Percentiles rank a stretch among this genome's conserved stretches.
phyloP scores from a whole-genome alignment of 169 alveolate species.

The Perkinsus olseni region DNA sequence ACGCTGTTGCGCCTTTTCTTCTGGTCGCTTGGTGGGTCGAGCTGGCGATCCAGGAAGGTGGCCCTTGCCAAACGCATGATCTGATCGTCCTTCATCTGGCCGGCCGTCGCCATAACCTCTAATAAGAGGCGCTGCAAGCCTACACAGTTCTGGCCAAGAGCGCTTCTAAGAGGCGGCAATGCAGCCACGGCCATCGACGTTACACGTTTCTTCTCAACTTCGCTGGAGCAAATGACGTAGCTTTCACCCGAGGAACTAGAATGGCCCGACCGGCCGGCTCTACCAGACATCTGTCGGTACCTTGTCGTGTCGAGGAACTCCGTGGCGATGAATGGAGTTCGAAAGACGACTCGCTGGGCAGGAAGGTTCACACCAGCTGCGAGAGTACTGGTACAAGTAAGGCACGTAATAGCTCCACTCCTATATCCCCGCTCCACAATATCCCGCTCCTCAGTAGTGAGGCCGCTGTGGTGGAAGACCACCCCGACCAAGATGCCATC shows the following conservation, averaged over 20 bases:
- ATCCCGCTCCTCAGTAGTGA: constrained; percentile 43
- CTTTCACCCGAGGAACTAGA: constrained; percentile 33
- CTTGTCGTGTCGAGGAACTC: constrained; percentile 40
- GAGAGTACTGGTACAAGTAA: constrained; percentile 64
- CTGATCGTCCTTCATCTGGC: too few species aligned
- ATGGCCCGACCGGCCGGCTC: constrained; percentile 59
- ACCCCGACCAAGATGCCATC: constrained; percentile 29
- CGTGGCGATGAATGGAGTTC: constrained; percentile 24
- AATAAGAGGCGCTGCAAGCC: constrained; percentile 19
- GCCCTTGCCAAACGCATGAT: too few species aligned
- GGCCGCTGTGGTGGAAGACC: constrained; percentile 63
- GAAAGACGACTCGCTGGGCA: constrained; percentile 60
- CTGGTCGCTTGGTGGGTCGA: too few species aligned
- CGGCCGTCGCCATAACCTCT: neutral
- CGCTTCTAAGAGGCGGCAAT: neutral
- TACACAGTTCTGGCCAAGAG: neutral
- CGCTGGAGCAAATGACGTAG: neutral
- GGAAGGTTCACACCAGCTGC: constrained; percentile 77
- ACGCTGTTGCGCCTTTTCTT: too few species aligned
- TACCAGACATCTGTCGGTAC: constrained; percentile 66
- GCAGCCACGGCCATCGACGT: neutral
- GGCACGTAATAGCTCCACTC: constrained; percentile 38
- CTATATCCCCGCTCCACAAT: constrained; percentile 48
- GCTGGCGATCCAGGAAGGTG: too few species aligned
- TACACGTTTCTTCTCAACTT: neutral